Percentiles rank a stretch among this genome's conserved stretches.
phyloP scores from a whole-genome alignment of 805 yeast genomes.

The Yarrowia divulgata region DNA sequence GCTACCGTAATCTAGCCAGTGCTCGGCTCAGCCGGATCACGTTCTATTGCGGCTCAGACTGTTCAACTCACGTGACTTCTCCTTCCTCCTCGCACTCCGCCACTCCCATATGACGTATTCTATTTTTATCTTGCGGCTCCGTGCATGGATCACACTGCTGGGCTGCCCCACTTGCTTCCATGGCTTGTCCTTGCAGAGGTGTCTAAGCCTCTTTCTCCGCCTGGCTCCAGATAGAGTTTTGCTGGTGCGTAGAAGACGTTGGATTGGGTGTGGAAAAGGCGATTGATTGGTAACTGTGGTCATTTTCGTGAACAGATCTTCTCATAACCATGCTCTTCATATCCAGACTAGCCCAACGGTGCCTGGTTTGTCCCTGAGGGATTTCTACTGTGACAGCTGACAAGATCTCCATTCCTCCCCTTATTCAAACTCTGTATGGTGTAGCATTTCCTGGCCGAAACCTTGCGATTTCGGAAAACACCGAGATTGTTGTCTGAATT shows the following conservation, averaged over 20 bases:
- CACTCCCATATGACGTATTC: conserved; percentile 4
- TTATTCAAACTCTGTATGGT: conserved; percentile 1
- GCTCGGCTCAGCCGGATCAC: background rate
- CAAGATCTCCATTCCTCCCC: conserved; percentile 18
- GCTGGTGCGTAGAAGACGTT: background rate
- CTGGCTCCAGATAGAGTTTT: background rate
- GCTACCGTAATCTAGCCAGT: too few relatives aligned
- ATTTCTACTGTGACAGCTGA: background rate
- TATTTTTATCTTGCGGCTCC: conserved; percentile 22
- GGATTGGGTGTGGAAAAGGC: background rate
- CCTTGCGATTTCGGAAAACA: background rate
- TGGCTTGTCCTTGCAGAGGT: conserved; percentile 15
- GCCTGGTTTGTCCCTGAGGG: background rate
- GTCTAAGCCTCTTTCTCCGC: conserved; percentile 36
- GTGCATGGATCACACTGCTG: conserved; percentile 25
- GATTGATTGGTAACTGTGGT: too few relatives aligned
- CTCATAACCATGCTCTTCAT: background rate
- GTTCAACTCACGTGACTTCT: conserved; percentile 2
- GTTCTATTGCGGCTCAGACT: background rate
- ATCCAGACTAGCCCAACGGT: background rate
- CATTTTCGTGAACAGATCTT: too few relatives aligned
- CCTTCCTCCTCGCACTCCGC: background rate
- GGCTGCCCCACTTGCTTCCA: conserved; percentile 31
- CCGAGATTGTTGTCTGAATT: background rate
- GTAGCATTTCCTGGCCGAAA: conserved; percentile 1